Evolutionary conservation across 2,329 filamentous ascomycete species (phyloP).

Genomic region (Monilinia fructicola): DNA sequence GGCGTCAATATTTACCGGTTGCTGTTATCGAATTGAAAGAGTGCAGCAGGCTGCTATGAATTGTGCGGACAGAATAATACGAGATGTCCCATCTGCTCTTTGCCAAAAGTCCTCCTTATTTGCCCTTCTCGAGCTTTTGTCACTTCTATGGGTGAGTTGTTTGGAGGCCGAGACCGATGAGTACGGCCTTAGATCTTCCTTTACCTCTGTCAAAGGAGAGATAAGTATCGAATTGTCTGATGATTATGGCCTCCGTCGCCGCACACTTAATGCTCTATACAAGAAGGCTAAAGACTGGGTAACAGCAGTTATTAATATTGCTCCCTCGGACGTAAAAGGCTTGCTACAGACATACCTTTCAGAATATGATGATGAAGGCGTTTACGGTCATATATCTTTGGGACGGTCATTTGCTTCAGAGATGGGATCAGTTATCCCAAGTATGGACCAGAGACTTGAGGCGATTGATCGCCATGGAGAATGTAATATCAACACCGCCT

Average conservation of each 20-base stretch:
- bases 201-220: conserved; percentile 72
- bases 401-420: conserved; percentile 93
- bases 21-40: conserved; percentile 89
- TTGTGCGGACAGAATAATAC: conserved; percentile 83
- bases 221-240: conserved; percentile 91
- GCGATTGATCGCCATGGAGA: conserved; percentile 76
- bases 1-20: conserved; percentile 78
- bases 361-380: conserved; percentile 87
- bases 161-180: conserved; percentile 92
- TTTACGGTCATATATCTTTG: conserved; percentile 87
- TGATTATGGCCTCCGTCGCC: conserved; percentile 78
- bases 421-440: conserved; percentile 83
- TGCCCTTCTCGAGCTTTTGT: conserved; percentile 85
- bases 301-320: conserved; percentile 73
- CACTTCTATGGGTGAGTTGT: conserved; percentile 93
- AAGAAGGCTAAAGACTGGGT: conserved; percentile 80
- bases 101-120: conserved; percentile 91
- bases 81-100: conserved; percentile 80
- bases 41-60: conserved; percentile 84
- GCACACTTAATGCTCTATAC: conserved; percentile 76
- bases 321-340: conserved; percentile 91
- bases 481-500: conserved; percentile 82
- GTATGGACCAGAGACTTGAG: conserved; percentile 79
- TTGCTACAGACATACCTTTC: conserved; percentile 94
- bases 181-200: conserved; percentile 82